phyloP scores from a whole-genome alignment of 495 filamentous ascomycete species.

The Daldinia vernicosa region DNA sequence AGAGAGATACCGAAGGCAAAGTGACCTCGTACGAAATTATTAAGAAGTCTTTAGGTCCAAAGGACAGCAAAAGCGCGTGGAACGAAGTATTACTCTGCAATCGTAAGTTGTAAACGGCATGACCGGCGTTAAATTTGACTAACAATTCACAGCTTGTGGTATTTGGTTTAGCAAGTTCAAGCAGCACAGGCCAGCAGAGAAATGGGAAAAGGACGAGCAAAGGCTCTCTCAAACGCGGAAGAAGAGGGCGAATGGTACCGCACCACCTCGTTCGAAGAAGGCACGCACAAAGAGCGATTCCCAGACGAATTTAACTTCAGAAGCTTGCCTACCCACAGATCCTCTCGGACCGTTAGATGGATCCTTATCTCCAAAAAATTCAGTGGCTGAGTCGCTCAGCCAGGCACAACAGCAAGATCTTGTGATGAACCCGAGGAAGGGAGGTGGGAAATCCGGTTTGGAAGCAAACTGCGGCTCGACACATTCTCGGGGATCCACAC shows the following conservation, averaged over 20 bases:
- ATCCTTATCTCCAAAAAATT: constrained; percentile 37
- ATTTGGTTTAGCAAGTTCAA: constrained; percentile 92
- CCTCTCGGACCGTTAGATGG: constrained; percentile 51
- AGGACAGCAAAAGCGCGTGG: constrained; percentile 70
- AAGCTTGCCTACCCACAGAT: constrained; percentile 59
- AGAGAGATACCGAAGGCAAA: constrained; percentile 66
- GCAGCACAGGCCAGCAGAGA: constrained; percentile 79
- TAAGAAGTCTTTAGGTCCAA: constrained; percentile 73
- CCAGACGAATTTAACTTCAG: constrained; percentile 56
- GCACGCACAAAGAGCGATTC: constrained; percentile 52
- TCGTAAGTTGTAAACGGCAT: constrained; percentile 62
- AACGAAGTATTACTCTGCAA: constrained; percentile 84
- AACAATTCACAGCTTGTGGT: constrained; percentile 71
- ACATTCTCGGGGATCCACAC: constrained; percentile 51
- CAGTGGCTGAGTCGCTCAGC: constrained; percentile 24
- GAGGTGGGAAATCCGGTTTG: constrained; percentile 38
- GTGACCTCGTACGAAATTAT: constrained; percentile 71
- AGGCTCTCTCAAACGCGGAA: constrained; percentile 58
- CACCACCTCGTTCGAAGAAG: constrained; percentile 56
- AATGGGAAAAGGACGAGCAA: constrained; percentile 76
- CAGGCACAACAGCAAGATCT: constrained; percentile 40
- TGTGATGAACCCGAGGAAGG: constrained; percentile 41
- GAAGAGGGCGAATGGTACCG: constrained; percentile 53
- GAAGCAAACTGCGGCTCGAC: constrained; percentile 47
- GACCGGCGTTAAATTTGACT: background rate